A percentile compares a stretch with the other conserved stretches of the same genome.
These are phyloP conservation scores for Gigaspora rosea DNA, from an alignment of 192 early-diverging fungal species.

Conservation along the genomic window DNA sequence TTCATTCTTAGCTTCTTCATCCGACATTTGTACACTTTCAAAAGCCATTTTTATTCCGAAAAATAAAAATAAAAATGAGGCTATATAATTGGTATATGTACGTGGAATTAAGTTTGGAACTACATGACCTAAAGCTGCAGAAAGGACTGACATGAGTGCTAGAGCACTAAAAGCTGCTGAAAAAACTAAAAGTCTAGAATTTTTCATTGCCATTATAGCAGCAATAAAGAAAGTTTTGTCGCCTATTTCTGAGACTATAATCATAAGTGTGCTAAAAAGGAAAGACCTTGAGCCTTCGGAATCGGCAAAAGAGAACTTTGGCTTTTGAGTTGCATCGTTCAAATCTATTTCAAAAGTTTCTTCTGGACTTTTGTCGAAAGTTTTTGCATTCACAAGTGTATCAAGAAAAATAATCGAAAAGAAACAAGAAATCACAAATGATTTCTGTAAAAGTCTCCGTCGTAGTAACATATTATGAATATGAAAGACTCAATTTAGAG, in stretches of 20 bases:
- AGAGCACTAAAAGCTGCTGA: constrained; percentile 85
- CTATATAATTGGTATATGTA: constrained; percentile 82
- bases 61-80: constrained; percentile 84
- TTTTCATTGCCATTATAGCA: constrained; percentile 98
- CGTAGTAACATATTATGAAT: no score
- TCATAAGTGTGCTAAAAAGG: constrained; percentile 78
- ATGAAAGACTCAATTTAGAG: no score
- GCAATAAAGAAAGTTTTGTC: constrained; percentile 99
- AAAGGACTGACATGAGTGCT: constrained; percentile 93
- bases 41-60: constrained; percentile 90
- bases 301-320: constrained; percentile 3
- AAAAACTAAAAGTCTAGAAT: constrained; percentile 90
- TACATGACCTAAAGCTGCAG: constrained; percentile 88
- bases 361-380: no score
- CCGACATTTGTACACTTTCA: constrained; percentile 86
- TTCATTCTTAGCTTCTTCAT: constrained; percentile 86
- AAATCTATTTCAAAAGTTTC: no score
- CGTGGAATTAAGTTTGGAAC: constrained; percentile 86
- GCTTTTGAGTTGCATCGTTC: no score
- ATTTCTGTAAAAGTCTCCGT: no score
- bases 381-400: no score
- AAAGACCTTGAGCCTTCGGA: constrained; percentile 50
- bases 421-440: no score
- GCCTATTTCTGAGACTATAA: constrained; percentile 95
- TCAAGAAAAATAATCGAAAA: no score